A percentile compares a stretch with the other conserved stretches of the same genome.
These are phyloP conservation scores for Candida gigantensis DNA, from an alignment of 1,139 yeast genomes.

Conservation along the genomic window DNA sequence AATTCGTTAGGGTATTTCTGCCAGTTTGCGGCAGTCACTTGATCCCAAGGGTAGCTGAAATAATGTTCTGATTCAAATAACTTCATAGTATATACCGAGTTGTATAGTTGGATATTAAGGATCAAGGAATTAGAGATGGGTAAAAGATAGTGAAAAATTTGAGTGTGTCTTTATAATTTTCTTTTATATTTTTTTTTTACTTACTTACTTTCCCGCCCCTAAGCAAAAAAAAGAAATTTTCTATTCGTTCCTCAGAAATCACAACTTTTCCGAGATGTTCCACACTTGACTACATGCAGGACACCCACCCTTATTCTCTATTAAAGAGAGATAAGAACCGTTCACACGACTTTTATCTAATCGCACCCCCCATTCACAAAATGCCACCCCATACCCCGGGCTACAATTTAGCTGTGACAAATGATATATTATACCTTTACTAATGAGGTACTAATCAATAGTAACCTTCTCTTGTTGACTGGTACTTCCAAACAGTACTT, in stretches of 20 bases:
- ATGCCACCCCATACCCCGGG: too few relatives aligned
- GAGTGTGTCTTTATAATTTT: neutral
- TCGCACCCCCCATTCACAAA: conserved; percentile 1
- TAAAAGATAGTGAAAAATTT: neutral
- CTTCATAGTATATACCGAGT: too few relatives aligned
- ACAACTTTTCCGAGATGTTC: too few relatives aligned
- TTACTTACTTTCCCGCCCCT: too few relatives aligned
- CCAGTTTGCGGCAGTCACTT: conserved; percentile 97
- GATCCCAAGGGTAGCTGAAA: conserved; percentile 88
- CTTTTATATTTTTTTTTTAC: conserved; percentile 1
- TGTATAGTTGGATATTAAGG: neutral
- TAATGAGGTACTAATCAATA: too few relatives aligned
- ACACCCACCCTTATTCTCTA: too few relatives aligned
- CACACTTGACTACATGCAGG: neutral
- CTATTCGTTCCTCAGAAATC: neutral
- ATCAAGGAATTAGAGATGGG: neutral
- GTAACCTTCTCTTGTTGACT: too few relatives aligned
- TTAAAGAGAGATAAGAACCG: conserved; percentile 3
- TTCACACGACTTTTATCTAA: conserved; percentile 2
- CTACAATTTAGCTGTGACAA: too few relatives aligned
- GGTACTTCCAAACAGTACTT: too few relatives aligned
- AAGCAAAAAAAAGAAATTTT: neutral
- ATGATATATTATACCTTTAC: too few relatives aligned
- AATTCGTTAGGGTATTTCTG: conserved; percentile 91
- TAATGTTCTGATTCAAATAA: conserved; percentile 68